Base-by-base conservation (phyloP, 208 protist genomes). In the Paratrypanosoma confusum region DNA sequence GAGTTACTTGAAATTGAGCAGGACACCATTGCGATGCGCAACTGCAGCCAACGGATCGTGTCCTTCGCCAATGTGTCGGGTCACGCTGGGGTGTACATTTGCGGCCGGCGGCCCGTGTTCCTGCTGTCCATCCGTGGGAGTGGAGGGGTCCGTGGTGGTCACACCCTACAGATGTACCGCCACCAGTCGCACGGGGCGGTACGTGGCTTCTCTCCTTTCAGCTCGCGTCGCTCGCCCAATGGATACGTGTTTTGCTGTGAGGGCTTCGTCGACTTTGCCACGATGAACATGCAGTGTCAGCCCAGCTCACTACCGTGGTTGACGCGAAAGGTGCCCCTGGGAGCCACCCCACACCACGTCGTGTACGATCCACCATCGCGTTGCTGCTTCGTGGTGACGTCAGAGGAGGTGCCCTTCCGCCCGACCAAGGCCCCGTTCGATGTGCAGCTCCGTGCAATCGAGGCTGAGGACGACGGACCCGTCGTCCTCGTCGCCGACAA, bases 241-340 rank as follows among this genome's bases (percentile, higher is more conserved):
- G 80, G 79, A 17, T 89, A 74, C 42, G 69, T 87, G 35, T 90
- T 79, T 63, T 93, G 84, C 44, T 55, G 56, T 23, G 80, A 87
- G 36, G 80, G 84, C 16, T 77, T 71, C 48, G 78, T 88, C 20
- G 57, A 81, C 42, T 87, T 93, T 46, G 72, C 80, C 16, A 64
- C 65, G 18, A 72, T 81, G 61, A 50, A 84, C 34, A 55, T 55
- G 1, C 76, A 77, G 41, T 75, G 69, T 17, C 39, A 66, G 49
- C 49, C 54, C 4, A 50, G 58, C 17, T 49, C 50, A 5, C 18
- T 63, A 21, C 69, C 70, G n/a, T 92, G 83, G 80, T 77, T 71
- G 61, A 50, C 75, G 39, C 65, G 77, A 50, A 68, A 71, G 24
- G 60, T 86, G 20, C 63, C 70, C 4, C 57, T 93, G 14, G 74